These are phyloP conservation scores for Petunia axillaris DNA, from an alignment of 257 asterid genomes.

Conservation along the genomic window DNA sequence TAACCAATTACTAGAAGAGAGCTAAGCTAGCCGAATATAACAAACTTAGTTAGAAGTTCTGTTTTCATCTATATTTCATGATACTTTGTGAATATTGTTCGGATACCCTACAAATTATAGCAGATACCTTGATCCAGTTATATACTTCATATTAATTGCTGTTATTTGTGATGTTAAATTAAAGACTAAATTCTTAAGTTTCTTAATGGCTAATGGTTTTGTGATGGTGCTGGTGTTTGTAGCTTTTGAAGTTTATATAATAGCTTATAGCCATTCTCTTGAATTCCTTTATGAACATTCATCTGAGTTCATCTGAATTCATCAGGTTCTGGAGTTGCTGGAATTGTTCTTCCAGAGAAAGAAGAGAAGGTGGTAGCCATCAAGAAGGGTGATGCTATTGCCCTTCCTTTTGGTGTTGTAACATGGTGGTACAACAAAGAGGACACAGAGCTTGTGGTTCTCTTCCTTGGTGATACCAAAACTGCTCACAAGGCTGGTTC, in stretches of 20 bases:
- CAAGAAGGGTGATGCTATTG: constrained; percentile 84
- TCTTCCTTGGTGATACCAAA: constrained; percentile 74
- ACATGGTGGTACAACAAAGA: constrained; percentile 92
- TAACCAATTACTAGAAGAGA: not conserved
- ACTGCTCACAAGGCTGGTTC: constrained; percentile 66
- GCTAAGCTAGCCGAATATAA: not conserved
- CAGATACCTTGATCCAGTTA: not conserved
- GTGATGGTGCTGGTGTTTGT: not conserved
- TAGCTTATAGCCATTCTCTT: not conserved
- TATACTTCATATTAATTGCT: not conserved
- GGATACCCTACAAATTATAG: too few species aligned
- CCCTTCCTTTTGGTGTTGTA: constrained; percentile 85
- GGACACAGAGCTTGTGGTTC: constrained; percentile 67
- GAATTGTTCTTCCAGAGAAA: constrained; percentile 79
- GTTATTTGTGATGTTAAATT: not conserved
- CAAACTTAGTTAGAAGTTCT: not conserved
- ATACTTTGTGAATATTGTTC: not conserved
- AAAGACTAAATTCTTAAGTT: not conserved
- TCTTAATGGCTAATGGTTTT: not conserved
- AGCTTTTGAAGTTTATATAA: too few species aligned
- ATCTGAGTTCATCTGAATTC: not conserved
- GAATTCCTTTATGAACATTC: not conserved
- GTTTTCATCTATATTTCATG: constrained; percentile 4
- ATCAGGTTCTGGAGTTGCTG: constrained; percentile 78
- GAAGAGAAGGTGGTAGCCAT: constrained; percentile 85